Percentiles rank a stretch among this genome's conserved stretches.
Evolutionary conservation across 2,329 filamentous ascomycete species (phyloP).

Genomic region (Diplodia intermedia): DNA sequence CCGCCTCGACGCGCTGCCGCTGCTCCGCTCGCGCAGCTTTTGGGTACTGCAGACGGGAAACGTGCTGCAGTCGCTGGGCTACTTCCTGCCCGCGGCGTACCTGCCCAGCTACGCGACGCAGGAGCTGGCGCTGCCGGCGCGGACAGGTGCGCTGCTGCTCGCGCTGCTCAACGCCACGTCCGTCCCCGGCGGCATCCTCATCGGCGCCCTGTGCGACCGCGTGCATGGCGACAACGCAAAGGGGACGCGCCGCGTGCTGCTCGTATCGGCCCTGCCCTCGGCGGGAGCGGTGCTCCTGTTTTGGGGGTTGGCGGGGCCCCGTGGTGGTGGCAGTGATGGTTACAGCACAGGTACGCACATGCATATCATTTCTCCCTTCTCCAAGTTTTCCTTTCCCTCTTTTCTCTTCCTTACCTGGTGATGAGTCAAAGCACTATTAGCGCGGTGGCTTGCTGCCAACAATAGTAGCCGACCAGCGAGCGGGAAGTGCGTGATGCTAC

Average conservation of each 20-base stretch:
- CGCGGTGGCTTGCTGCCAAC: background rate
- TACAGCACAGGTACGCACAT: background rate
- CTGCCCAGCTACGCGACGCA: slow-evolving; percentile 51
- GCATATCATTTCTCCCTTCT: background rate
- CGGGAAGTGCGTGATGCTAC: background rate
- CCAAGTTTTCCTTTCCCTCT: background rate
- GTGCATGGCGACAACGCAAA: slow-evolving; percentile 39
- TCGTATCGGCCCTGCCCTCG: slow-evolving; percentile 47
- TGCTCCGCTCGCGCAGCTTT: slow-evolving; percentile 10
- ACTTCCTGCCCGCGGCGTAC: slow-evolving; percentile 54
- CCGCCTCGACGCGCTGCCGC: background rate
- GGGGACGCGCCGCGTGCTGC: slow-evolving; percentile 45
- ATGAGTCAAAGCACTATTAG: background rate
- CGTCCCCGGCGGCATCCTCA: slow-evolving; percentile 47
- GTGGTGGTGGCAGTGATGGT: background rate
- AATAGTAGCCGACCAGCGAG: background rate
- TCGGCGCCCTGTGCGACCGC: slow-evolving; percentile 51
- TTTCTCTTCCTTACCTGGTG: background rate
- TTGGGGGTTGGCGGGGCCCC: slow-evolving; percentile 13
- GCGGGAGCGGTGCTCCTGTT: slow-evolving; percentile 45
- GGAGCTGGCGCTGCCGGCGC: slow-evolving; percentile 41
- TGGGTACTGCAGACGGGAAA: slow-evolving; percentile 50
- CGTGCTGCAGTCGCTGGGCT: slow-evolving; percentile 52
- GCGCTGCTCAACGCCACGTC: slow-evolving; percentile 50
- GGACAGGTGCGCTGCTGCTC: slow-evolving; percentile 48